A percentile compares a stretch with the other conserved stretches of the same genome.
Evolutionary conservation across 805 yeast species (phyloP).

Genomic region (Yarrowia deformans): DNA sequence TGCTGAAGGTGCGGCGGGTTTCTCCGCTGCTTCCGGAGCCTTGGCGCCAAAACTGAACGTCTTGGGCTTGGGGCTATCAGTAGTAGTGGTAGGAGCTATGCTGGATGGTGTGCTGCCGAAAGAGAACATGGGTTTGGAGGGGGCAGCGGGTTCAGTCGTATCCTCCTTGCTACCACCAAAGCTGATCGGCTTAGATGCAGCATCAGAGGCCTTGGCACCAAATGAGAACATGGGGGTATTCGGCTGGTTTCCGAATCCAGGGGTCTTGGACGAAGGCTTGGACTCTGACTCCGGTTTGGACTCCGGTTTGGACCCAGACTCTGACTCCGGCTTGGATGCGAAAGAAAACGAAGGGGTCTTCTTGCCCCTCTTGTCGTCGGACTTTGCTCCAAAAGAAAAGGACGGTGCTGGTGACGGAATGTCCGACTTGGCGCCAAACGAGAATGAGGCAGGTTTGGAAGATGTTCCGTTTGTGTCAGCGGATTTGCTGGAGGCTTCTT

Average conservation of each 20-base stretch:
- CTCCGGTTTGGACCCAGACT: background rate
- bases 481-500: background rate
- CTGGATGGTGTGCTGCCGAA: constrained; percentile 8
- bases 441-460: background rate
- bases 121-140: constrained; percentile 14
- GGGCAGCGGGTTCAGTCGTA: background rate
- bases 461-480: background rate
- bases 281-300: no score
- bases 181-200: constrained; percentile 10
- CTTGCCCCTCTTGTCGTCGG: constrained; percentile 11
- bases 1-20: background rate
- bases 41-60: constrained; percentile 19
- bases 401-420: background rate
- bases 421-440: background rate
- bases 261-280: no score
- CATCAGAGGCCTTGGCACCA: background rate
- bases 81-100: background rate
- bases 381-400: constrained; percentile 40
- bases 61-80: constrained; percentile 6
- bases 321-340: background rate
- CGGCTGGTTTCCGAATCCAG: no score
- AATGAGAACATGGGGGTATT: background rate
- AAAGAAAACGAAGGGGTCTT: constrained; percentile 5
- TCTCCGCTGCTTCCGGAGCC: background rate
- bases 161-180: background rate